phyloP scores from a whole-genome alignment of 257 asterid genomes.

The Striga asiatica region DNA sequence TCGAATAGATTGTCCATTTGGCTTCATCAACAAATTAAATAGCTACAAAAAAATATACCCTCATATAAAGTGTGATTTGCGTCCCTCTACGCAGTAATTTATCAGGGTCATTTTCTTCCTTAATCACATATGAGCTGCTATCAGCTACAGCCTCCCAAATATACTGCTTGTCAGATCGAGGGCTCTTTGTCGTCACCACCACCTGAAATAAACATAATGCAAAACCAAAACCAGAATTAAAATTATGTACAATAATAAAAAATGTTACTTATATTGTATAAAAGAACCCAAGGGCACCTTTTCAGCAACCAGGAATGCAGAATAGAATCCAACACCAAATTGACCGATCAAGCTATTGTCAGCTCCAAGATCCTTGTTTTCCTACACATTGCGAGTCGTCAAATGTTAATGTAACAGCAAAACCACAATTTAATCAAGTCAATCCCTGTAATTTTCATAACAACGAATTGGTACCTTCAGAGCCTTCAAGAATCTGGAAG shows the following conservation, averaged over 20 bases:
- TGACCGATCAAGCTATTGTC: conserved; percentile 73
- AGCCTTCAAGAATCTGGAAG: conserved; percentile 56
- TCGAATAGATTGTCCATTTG: too few relatives aligned
- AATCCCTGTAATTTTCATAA: neutral
- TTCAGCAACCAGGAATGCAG: conserved; percentile 63
- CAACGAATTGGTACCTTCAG: conserved; percentile 39
- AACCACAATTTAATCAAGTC: neutral
- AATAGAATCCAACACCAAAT: conserved; percentile 73
- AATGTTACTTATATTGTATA: too few relatives aligned
- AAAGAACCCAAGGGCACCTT: conserved; percentile 29
- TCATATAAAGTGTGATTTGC: conserved; percentile 50
- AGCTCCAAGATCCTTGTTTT: conserved; percentile 46
- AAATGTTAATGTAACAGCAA: neutral
- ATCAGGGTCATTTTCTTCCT: conserved; percentile 53
- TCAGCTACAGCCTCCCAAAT: conserved; percentile 67
- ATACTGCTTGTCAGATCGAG: conserved; percentile 52
- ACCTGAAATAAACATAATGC: conserved; percentile 41
- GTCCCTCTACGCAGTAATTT: conserved; percentile 49
- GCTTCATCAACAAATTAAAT: too few relatives aligned
- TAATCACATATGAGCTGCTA: conserved; percentile 50
- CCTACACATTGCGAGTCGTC: conserved; percentile 22
- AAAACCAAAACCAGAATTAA: neutral
- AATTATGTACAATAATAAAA: neutral
- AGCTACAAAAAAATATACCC: conserved; percentile 40
- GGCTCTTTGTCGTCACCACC: conserved; percentile 60